Evolutionary conservation across 2,329 filamentous ascomycete species (phyloP), one percentile per base, ranked within the genome.

Genomic region (Coniochaeta sp.): DNA sequence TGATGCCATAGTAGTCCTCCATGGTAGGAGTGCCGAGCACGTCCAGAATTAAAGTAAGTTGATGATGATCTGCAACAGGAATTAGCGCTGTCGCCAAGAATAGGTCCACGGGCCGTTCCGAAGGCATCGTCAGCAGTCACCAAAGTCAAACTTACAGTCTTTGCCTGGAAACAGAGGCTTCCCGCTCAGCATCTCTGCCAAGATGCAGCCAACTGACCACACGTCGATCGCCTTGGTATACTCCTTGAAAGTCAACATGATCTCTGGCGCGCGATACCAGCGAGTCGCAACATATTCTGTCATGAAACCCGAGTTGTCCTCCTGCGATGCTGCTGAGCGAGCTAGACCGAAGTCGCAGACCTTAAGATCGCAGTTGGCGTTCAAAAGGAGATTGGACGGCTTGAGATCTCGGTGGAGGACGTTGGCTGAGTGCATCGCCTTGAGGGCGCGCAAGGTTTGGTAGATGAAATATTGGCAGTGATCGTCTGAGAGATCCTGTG

Each of bases 401-500:
- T 99, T 99, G 68, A 99, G 81, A 77, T 99, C 95, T 73, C 95
- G 89, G 75, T 99, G 95, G 12, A 99, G 86, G 56, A 99, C 95
- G 70, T 99, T 98, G 65, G 95, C 95, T 16, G 95, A 98, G 79
- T 99, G 95, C 93, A 99, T 98, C 43, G 95, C 95, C 81, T 99
- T 99, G 70, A 99, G 82, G 12, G 93, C 95, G 69, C 95, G 92
- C 61, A 99, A 86, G 1, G 95, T 99, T 80, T 99, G 95, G 82
- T 99, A 99, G 77, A 99, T 99, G 79, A 99, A 99, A 80, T 99
- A 99, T 77, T 99, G 95, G 84, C 95, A 99, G 76, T 99, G 95
- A 74, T 99, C 95, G 75, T 99, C 95, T 40, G 95, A 98, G 54
- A 99, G 86, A 72, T 99, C 95, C 77, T 99, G 95, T 43, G 95